Evolutionary conservation across 352 stramenopile species (phyloP).

Genomic region (Globisporangium mamillatum): DNA sequence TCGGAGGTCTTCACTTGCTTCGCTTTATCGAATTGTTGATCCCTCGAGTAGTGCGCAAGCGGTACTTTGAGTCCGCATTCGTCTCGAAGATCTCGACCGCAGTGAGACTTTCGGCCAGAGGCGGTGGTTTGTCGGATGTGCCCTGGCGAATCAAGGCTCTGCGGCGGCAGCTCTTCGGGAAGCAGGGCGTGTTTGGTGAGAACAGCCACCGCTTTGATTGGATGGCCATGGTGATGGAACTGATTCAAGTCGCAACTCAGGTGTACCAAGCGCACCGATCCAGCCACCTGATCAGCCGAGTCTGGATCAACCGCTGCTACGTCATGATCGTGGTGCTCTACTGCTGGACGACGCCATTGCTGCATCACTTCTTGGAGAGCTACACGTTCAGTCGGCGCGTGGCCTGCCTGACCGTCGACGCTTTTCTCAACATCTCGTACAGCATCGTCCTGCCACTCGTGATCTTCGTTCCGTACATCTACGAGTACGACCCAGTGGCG

Average conservation of each 20-base stretch:
- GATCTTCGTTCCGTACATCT: conserved; percentile 35
- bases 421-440: conserved; percentile 19
- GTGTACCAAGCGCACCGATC: conserved; percentile 17
- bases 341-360: conserved; percentile 25
- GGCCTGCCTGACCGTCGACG: conserved; percentile 15
- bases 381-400: conserved; percentile 8
- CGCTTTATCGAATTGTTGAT: not conserved
- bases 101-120: not conserved
- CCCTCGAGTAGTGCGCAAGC: not conserved
- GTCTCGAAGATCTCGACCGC: not conserved
- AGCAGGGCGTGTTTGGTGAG: not conserved
- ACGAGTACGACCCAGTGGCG: conserved; percentile 27
- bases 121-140: not conserved
- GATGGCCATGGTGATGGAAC: conserved; percentile 5
- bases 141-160: not conserved
- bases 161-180: not conserved
- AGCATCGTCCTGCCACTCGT: conserved; percentile 27
- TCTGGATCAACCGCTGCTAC: conserved; percentile 25
- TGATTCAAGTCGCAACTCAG: conserved; percentile 7
- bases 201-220: not conserved
- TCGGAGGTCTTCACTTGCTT: conserved; percentile 11
- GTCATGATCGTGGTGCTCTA: conserved; percentile 21
- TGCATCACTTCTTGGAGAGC: conserved; percentile 13
- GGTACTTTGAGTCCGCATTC: not conserved
- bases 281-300: conserved; percentile 14